These are phyloP conservation scores for Talaromyces wortmannii DNA, from an alignment of 495 filamentous ascomycete species.

Conservation along the genomic window DNA sequence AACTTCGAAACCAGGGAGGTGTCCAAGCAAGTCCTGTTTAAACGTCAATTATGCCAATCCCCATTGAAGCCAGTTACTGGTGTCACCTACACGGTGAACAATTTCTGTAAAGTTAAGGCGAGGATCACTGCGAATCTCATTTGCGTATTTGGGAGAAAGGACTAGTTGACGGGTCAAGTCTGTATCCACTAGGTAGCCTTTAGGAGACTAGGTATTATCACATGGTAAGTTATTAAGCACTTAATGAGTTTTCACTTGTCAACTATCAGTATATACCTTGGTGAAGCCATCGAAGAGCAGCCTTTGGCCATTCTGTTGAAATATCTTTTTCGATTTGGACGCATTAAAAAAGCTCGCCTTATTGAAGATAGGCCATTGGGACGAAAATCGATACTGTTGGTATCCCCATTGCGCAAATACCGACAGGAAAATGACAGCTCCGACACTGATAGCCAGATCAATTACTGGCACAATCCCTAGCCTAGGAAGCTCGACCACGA, in stretches of 20 bases:
- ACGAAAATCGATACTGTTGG: neutral
- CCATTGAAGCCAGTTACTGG: neutral
- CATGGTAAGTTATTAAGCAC: neutral
- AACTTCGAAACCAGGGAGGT: slow-evolving; percentile 39
- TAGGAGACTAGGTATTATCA: neutral
- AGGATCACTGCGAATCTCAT: slow-evolving; percentile 1
- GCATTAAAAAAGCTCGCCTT: neutral
- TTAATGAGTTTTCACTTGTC: neutral
- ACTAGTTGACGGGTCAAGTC: neutral
- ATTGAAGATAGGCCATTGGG: neutral
- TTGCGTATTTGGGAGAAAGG: slow-evolving; percentile 3
- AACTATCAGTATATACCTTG: slow-evolving; percentile 1
- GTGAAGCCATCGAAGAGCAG: slow-evolving; percentile 2
- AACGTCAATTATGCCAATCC: neutral
- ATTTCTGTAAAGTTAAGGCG: neutral
- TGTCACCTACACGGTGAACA: neutral
- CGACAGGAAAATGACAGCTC: neutral
- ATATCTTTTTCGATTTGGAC: slow-evolving; percentile 1
- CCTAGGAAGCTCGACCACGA: neutral
- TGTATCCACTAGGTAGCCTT: slow-evolving; percentile 3
- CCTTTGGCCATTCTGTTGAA: neutral
- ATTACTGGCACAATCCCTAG: neutral
- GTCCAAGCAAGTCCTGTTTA: slow-evolving; percentile 14
- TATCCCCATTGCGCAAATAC: neutral
- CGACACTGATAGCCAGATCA: neutral